Evolutionary conservation across 2,329 filamentous ascomycete species (phyloP).

Genomic region (Fusarium sp.): DNA sequence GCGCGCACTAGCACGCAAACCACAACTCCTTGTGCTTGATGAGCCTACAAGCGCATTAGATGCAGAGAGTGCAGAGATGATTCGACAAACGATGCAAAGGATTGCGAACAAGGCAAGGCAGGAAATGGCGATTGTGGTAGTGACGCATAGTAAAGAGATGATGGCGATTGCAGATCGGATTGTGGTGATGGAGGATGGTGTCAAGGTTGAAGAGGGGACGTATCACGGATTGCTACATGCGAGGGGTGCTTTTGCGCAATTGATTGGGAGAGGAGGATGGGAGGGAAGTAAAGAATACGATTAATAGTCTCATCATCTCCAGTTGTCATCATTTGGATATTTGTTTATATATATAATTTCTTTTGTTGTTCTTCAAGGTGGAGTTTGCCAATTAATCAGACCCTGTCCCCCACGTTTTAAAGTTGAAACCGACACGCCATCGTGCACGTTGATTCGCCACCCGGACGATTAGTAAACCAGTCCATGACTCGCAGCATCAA

Average conservation of each 20-base stretch:
- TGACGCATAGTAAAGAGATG: constrained; percentile 89
- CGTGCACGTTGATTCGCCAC: constrained; percentile 1
- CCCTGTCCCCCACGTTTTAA: constrained; percentile 18
- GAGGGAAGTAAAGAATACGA: constrained; percentile 9
- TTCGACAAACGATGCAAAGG: constrained; percentile 73
- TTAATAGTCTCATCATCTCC: not conserved
- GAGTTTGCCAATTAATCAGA: not conserved
- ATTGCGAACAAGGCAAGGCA: constrained; percentile 60
- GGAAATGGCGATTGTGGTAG: constrained; percentile 80
- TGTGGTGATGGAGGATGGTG: constrained; percentile 78
- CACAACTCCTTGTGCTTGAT: constrained; percentile 83
- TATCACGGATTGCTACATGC: constrained; percentile 72
- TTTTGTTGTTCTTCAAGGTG: constrained; percentile 1
- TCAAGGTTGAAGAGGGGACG: constrained; percentile 76
- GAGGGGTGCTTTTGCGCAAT: constrained; percentile 63
- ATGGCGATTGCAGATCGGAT: constrained; percentile 85
- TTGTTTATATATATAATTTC: constrained; percentile 5
- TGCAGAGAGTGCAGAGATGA: constrained; percentile 72
- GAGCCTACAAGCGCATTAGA: constrained; percentile 91
- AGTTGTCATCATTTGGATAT: constrained; percentile 10
- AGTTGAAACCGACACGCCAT: not conserved
- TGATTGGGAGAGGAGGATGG: constrained; percentile 58
- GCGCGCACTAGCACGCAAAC: constrained; percentile 79
- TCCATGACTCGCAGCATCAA: not conserved
- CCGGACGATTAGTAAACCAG: constrained; percentile 25